Evolutionary conservation across 441 rosid species (phyloP).

Genomic region (Erodium trifolium): DNA sequence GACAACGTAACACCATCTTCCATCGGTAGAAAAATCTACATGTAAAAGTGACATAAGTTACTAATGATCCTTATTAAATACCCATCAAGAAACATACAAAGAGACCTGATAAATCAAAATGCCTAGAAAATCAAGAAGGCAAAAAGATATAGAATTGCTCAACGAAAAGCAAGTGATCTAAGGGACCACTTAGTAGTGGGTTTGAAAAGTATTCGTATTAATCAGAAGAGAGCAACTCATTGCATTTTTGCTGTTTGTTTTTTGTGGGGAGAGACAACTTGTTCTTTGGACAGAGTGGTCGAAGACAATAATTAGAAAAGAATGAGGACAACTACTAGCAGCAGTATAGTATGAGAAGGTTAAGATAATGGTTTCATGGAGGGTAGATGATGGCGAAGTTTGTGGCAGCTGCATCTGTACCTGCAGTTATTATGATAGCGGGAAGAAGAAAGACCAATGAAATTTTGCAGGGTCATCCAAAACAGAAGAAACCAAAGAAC

Average conservation of each 20-base stretch:
- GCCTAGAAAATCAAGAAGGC: not conserved
- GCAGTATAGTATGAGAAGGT: not conserved
- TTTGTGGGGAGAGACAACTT: not conserved
- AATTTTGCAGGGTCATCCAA: not conserved
- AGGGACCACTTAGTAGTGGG: not conserved
- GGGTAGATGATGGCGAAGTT: no score
- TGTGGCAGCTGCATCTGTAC: no score
- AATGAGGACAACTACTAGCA: not conserved
- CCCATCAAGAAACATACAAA: not conserved
- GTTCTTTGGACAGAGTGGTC: not conserved
- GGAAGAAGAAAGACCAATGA: not conserved
- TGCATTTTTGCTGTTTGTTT: not conserved
- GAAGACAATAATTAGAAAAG: not conserved
- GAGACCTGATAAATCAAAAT: not conserved
- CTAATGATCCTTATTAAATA: not conserved
- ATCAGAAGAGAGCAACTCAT: not conserved
- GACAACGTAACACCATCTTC: slow-evolving; percentile 3
- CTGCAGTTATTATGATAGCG: not conserved
- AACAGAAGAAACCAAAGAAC: not conserved
- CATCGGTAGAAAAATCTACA: slow-evolving; percentile 5
- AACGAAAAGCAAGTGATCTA: not conserved
- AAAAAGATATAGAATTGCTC: not conserved
- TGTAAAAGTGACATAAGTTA: not conserved
- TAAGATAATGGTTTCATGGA: not conserved
- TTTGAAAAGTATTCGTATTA: not conserved